Base-by-base conservation (phyloP, 2,329 filamentous ascomycete genomes). In the Achaetomium macrosporum region DNA sequence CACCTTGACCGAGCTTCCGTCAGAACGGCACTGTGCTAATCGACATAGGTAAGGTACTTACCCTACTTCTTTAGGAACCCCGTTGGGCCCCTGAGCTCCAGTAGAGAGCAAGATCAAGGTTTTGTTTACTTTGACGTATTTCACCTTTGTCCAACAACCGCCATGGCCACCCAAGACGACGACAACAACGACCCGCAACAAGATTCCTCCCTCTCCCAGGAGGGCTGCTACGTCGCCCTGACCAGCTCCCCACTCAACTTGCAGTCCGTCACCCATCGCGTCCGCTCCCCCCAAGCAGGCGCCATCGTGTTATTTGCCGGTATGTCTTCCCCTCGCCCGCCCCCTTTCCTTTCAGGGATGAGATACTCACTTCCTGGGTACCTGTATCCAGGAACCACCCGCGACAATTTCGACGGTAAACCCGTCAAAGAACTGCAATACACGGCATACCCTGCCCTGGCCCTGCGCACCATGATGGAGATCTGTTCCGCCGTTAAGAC, bases 271-370 rank as follows among this genome's bases (percentile, higher is more conserved):
- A 85, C 90, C 68, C 73, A 83, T 59, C 77, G 75, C 43, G 87
- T 93, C 19, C 83, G 86, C 59, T 88, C 81, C 61, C 83, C 85
- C 17, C 78, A 83, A 62, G 87, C 87, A 11, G 87, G 87, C 6
- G 87, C 87, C 12, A 85, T 90, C 45, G 86, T 91, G 10, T 64
- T 90, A 33, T 91, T 91, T 66, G 83, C 85, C 53, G 87, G 87
- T 83, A 25, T 43, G 51, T 30, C 17, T 25, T 46, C 25, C 25
- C 25, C 16, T 33, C 19, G 33, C 31, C 44, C 44, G 19, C 19
- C 10, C 51, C 37, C 47, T 17, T 46, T 53, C 13, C 66, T 59
- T n/a, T n/a, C n/a, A n/a, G n/a, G n/a, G n/a, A n/a, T n/a, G n/a
- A n/a, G n/a, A n/a, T n/a, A n/a, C n/a, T n/a, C n/a, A n/a, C n/a